A percentile compares a stretch with the other conserved stretches of the same genome.
phyloP scores from a whole-genome alignment of 208 protist genomes.

The Acanthamoeba royreba region DNA sequence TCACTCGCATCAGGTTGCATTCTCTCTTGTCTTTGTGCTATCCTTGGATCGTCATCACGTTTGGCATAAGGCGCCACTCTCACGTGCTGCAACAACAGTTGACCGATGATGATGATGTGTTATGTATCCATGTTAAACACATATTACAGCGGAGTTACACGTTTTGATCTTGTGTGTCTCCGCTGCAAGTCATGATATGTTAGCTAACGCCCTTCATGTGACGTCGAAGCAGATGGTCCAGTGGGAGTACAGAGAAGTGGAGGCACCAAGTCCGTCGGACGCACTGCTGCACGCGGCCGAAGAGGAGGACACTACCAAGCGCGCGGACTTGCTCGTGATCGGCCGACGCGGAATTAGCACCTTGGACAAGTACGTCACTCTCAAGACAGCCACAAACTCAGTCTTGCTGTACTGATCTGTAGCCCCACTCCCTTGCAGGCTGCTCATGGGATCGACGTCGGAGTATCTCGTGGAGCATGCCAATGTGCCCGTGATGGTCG shows the following conservation, averaged over 20 bases:
- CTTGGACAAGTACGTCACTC: neutral
- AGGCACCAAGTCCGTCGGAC: neutral
- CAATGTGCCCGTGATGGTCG: constrained; percentile 10
- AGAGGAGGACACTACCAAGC: neutral
- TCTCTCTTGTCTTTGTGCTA: too few relatives aligned
- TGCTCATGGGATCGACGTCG: neutral
- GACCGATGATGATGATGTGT: neutral
- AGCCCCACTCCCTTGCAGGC: neutral
- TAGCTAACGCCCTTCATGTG: too few relatives aligned
- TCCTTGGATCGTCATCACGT: too few relatives aligned
- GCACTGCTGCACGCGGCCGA: neutral
- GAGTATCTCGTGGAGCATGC: constrained; percentile 24
- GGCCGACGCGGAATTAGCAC: neutral
- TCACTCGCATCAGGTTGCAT: neutral
- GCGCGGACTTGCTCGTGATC: neutral
- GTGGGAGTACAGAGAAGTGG: neutral
- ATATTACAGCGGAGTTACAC: neutral
- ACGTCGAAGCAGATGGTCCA: neutral
- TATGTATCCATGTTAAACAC: neutral
- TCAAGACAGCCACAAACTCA: neutral
- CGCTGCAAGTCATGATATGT: too few relatives aligned
- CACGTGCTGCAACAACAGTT: neutral
- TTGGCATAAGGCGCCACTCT: too few relatives aligned
- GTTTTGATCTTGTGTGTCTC: too few relatives aligned
- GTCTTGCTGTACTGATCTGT: neutral